Evolutionary conservation across 169 alveolate species (phyloP).

Genomic region (Eimeria tenella): DNA sequence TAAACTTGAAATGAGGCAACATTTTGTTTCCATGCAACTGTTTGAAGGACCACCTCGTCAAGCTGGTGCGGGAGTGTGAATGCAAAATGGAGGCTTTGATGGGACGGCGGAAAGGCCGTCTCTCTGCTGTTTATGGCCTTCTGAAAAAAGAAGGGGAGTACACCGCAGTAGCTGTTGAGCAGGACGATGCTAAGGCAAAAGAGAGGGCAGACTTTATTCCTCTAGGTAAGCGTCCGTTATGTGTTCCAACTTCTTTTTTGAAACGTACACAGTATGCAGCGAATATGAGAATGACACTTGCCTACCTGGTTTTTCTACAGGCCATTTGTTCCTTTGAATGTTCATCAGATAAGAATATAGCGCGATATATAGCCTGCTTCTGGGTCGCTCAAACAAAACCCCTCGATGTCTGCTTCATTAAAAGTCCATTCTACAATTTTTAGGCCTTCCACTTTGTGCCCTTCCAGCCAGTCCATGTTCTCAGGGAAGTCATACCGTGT

Average conservation of each 20-base stretch:
- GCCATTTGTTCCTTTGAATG: no score
- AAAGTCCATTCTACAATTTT: no score
- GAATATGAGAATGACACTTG: no score
- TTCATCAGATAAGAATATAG: no score
- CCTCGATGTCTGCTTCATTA: no score
- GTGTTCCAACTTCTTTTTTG: no score
- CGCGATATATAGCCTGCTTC: no score
- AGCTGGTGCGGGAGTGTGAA: constrained; percentile 65
- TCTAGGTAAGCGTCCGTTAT: not conserved
- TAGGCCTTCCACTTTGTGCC: not conserved
- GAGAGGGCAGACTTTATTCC: constrained; percentile 46
- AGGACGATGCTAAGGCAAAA: not conserved
- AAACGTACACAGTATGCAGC: no score
- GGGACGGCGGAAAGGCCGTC: constrained; percentile 44
- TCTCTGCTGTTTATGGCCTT: constrained; percentile 61
- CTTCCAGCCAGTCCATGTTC: not conserved
- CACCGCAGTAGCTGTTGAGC: not conserved
- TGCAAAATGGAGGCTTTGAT: constrained; percentile 58
- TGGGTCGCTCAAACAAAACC: no score
- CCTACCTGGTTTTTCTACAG: no score
- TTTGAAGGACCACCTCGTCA: constrained; percentile 51
- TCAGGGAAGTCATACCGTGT: constrained; percentile 76
- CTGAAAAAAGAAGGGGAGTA: constrained; percentile 52
- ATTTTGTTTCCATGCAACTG: not conserved
- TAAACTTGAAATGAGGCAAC: no score